Conservation (phyloP, 2,329 filamentous ascomycete genomes). For the Penicillium sp. region DNA sequence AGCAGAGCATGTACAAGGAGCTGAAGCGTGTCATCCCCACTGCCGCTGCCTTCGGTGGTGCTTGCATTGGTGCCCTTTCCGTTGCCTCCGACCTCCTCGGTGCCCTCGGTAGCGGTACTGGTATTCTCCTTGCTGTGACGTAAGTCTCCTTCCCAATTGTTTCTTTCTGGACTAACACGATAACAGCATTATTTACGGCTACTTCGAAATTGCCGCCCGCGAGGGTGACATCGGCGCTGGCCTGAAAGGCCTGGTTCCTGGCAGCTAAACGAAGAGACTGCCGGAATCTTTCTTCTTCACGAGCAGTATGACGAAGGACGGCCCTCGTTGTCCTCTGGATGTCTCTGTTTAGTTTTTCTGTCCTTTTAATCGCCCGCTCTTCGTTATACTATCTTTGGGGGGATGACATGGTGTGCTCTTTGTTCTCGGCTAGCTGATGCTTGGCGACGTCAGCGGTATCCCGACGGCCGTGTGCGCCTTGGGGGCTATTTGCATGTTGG, state of each 20-base stretch:
- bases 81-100: slow-evolving; percentile 94
- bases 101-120: slow-evolving; percentile 91
- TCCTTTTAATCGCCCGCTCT: slow-evolving; percentile 27
- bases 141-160: slow-evolving; percentile 54
- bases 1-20: slow-evolving; percentile 99
- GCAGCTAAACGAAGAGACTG: slow-evolving; percentile 36
- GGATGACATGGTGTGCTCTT: slow-evolving; percentile 24
- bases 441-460: not conserved
- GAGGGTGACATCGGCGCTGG: slow-evolving; percentile 85
- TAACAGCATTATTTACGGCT: slow-evolving; percentile 91
- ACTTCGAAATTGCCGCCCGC: slow-evolving; percentile 99
- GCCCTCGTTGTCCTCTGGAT: slow-evolving; percentile 17
- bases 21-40: slow-evolving; percentile 99
- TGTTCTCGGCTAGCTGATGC: slow-evolving; percentile 1
- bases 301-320: slow-evolving; percentile 33
- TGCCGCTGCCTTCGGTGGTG: slow-evolving; percentile 95
- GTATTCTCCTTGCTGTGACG: slow-evolving; percentile 97
- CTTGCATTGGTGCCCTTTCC: slow-evolving; percentile 96
- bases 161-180: slow-evolving; percentile 31
- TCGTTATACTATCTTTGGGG: slow-evolving; percentile 24
- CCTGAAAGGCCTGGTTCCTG: slow-evolving; percentile 62
- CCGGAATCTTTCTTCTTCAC: slow-evolving; percentile 25
- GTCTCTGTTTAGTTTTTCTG: slow-evolving; percentile 25
- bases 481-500: no score
- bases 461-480: no score